Base-by-base conservation (phyloP, 78 protist genomes). In the Pigoraptor vietnamica region DNA sequence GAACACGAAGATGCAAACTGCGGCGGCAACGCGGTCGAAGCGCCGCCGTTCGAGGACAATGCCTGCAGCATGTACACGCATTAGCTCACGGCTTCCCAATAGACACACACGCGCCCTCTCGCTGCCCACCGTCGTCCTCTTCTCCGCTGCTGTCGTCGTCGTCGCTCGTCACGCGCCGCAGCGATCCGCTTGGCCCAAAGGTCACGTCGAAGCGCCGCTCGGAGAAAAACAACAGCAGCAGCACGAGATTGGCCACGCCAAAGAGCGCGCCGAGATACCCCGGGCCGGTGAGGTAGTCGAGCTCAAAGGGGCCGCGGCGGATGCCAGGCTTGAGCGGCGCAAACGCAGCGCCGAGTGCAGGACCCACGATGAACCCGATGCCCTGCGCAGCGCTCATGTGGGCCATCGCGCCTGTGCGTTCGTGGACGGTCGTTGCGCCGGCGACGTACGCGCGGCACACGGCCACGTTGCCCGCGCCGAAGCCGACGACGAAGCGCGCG, bases 371-470 rank as follows among this genome's bases (percentile, higher is more conserved):
- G 24, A 93, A 93, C 0, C 94, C 94, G 24, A 86, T 81, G 83
- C 94, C 94, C 81, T 93, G 94, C 29, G 94, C 94, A 2, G 90
- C 92, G 56, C 91, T 36, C 89, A 93, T 89, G 82, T 83, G 86
- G 0, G 90, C 89, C 92, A 93, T 89, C 0, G 37, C 89, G 39
- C 25, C 83, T 1, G 94, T 93, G 81, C 91, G 91, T 23, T 90
- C 89, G 39, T 82, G 29, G 25, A 83, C 88, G 9, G 40, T 1
- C 1, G 94, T 40, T 0, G 35, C 67, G 25, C 86, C 92, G n/a
- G 94, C 48, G 0, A 88, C 94, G 37, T 79, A 93, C 0, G 94
- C 94, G 25, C 94, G 83, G 56, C 94, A 93, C 23, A 93, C 92
- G 21, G 92, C 38, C 25, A 93, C 94, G 37, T 90, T 89, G 25